phyloP scores from a whole-genome alignment of 495 filamentous ascomycete genomes.

The Lepraria neglecta region DNA sequence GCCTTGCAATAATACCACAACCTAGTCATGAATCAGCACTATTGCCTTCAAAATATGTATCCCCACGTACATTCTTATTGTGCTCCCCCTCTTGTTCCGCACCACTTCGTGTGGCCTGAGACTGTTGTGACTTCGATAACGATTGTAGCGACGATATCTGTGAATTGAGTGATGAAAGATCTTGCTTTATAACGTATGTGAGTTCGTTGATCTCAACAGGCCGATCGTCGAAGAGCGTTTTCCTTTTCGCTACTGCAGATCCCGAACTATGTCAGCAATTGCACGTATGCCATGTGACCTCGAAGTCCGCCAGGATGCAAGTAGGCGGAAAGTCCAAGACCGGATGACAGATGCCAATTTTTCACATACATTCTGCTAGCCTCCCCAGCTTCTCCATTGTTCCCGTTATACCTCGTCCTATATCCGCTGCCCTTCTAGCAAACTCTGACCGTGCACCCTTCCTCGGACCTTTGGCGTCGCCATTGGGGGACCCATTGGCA shows the following conservation, averaged over 20 bases:
- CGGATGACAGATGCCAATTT: neutral
- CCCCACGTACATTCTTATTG: slow-evolving; percentile 71
- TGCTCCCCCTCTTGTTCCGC: slow-evolving; percentile 88
- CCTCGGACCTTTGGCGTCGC: slow-evolving; percentile 37
- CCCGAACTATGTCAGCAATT: neutral
- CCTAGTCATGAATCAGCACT: slow-evolving; percentile 35
- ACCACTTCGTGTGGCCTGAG: slow-evolving; percentile 48
- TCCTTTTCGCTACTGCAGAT: slow-evolving; percentile 77
- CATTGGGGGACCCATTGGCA: slow-evolving; percentile 57
- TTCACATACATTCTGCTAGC: slow-evolving; percentile 64
- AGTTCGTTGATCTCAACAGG: slow-evolving; percentile 95
- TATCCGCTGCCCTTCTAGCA: slow-evolving; percentile 79
- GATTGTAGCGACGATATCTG: slow-evolving; percentile 76
- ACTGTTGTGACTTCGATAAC: slow-evolving; percentile 64
- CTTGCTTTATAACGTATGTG: slow-evolving; percentile 95
- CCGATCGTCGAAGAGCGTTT: slow-evolving; percentile 94
- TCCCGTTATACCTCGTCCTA: slow-evolving; percentile 79
- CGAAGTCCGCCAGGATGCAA: too few relatives aligned
- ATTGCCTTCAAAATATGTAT: neutral
- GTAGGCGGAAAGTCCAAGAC: neutral
- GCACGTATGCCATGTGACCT: too few relatives aligned
- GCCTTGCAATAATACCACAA: slow-evolving; percentile 85
- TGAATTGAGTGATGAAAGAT: slow-evolving; percentile 79
- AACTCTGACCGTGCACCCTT: slow-evolving; percentile 63
- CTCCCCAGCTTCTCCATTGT: slow-evolving; percentile 94